Base-by-base conservation (phyloP, 2,329 filamentous ascomycete species). In the Penicillium sp. region DNA sequence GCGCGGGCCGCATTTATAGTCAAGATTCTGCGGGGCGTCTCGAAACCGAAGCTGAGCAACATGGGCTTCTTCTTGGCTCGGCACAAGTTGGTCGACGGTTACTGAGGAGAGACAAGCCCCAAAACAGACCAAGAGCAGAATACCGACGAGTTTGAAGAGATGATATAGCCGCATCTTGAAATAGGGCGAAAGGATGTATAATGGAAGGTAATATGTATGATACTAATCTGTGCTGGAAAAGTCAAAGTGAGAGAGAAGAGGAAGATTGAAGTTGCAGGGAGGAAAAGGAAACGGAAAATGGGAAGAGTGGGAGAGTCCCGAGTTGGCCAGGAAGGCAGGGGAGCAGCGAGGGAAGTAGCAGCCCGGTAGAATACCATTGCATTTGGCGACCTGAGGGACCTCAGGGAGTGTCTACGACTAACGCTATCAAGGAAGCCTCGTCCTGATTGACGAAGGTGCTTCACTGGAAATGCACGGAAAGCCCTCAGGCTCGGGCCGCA, bases 1-100 rank as follows among this genome's bases (percentile, higher is more conserved):
- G 18, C 62, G 58, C 17, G 65, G 64, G 20, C 73, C 73, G 51
- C 73, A 76, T 43, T 64, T 64, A 37, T 59, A 60, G n/a, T 63
- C 58, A 8, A 53, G 43, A 32, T 53, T 55, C 24, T 51, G 36
- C 13, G 54, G 45, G 20, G 47, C 47, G 29, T 52, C 60, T 39
- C 61, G 59, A 8, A 40, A 47, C 12, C 52, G 42, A 24, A 64
- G 40, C 36, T 46, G 23, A 20, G 27, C 37, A 45, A 17, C 15
- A 36, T 37, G 50, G 18, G 34, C 46, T 23, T 45, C 15, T 39
- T 27, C 13, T 24, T 34, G 15, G 20, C 23, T 17, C 10, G 29
- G 21, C 12, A 8, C 18, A 12, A 30, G 12, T 18, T 41, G 40
- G 43, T 49, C n/a, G 18, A 45, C 20, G 9, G 23, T 20, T 4